Evolutionary conservation across 1,284 basidiomycete species (phyloP).

Genomic region (Ceratobasidium sp.): DNA sequence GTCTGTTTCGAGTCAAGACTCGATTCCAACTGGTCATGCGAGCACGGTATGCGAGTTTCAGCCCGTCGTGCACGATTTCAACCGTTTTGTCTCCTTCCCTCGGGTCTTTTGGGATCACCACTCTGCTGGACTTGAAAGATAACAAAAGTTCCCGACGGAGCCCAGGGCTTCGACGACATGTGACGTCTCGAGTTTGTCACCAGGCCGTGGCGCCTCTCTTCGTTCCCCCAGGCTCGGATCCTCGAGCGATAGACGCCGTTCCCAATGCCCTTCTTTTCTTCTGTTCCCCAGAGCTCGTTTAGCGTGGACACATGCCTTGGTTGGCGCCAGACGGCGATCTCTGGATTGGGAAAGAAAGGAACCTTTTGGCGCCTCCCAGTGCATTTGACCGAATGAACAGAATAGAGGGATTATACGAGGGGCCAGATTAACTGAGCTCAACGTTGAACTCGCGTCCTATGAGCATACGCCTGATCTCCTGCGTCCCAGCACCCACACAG

Average conservation of each 20-base stretch:
- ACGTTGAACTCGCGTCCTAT: conserved; percentile 91
- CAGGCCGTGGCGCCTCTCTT: background rate
- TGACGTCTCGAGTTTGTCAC: background rate
- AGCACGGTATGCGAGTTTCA: background rate
- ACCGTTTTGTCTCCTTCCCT: background rate
- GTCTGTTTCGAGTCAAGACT: conserved; percentile 10
- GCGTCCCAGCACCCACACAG: conserved; percentile 90
- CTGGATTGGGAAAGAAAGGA: background rate
- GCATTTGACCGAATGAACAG: background rate
- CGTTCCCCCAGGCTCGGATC: background rate
- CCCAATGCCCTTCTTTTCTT: background rate
- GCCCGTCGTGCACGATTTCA: background rate
- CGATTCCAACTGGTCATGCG: background rate
- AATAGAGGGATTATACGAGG: too few relatives aligned
- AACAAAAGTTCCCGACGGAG: background rate
- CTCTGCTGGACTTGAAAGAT: too few relatives aligned
- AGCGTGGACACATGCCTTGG: background rate
- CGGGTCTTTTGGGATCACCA: too few relatives aligned
- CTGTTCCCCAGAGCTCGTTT: background rate
- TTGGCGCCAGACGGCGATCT: background rate
- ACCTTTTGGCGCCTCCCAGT: conserved; percentile 23
- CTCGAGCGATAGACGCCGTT: background rate
- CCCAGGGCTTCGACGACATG: background rate
- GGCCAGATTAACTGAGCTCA: conserved; percentile 53
- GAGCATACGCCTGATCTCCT: conserved; percentile 90